Percentiles rank a stretch among this genome's conserved stretches.
Conservation (phyloP, 176 grass and related monocot species). For the Musa troglodytarum region DNA sequence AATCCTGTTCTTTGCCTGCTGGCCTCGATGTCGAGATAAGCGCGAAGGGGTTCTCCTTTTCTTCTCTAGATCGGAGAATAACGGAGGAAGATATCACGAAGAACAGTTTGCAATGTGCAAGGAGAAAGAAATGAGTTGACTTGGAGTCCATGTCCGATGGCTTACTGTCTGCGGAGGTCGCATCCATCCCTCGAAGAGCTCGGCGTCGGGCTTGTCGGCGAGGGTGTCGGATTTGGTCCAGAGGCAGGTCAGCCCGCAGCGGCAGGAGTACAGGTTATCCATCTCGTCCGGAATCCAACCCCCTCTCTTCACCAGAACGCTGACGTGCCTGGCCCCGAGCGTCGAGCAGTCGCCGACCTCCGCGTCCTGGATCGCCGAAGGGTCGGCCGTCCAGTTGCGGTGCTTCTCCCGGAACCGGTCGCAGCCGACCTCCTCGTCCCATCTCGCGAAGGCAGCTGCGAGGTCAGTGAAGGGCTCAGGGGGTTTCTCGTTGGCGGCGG, state of each 20-base stretch:
- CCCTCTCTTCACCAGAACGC: conserved; percentile 71
- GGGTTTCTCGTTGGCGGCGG: no score
- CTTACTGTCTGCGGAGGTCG: conserved; percentile 58
- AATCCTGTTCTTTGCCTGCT: conserved; percentile 57
- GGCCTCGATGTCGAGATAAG: conserved; percentile 79
- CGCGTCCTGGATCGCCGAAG: background rate
- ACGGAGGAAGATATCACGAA: no score
- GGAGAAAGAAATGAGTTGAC: background rate
- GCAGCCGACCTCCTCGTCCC: conserved; percentile 66
- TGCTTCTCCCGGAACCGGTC: conserved; percentile 47
- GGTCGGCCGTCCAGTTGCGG: conserved; percentile 5
- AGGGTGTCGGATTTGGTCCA: conserved; percentile 67
- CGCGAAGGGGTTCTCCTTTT: conserved; percentile 73
- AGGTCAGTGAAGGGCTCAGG: background rate
- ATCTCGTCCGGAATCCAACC: conserved; percentile 92
- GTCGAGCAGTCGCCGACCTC: conserved; percentile 21
- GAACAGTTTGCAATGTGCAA: no score
- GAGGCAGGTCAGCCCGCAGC: conserved; percentile 59
- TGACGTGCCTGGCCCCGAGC: conserved; percentile 39
- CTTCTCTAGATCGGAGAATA: conserved; percentile 32
- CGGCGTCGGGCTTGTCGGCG: conserved; percentile 61
- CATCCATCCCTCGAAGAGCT: conserved; percentile 52
- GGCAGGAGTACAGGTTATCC: conserved; percentile 70
- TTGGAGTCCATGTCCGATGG: no score
- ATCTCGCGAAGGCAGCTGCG: conserved; percentile 15